A percentile compares a stretch with the other conserved stretches of the same genome.
Conservation (phyloP, 176 grass and related monocot species). For the Triticum turgidum region DNA sequence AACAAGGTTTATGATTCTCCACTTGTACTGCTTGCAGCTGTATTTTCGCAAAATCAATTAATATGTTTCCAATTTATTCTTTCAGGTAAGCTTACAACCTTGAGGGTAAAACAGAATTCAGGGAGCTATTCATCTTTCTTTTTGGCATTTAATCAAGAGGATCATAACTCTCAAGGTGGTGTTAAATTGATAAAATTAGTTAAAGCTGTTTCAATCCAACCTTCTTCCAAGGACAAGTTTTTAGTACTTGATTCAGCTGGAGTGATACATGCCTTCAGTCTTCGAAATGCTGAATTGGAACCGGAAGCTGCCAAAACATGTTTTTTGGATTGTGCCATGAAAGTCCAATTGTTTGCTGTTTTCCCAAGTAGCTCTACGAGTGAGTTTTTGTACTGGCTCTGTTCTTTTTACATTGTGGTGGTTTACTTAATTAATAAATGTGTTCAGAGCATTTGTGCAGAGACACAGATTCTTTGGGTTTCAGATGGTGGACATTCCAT, state of each 20-base stretch:
- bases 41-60: slow-evolving; percentile 2
- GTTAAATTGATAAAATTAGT: slow-evolving; percentile 32
- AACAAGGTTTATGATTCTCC: background rate
- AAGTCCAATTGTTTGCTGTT: slow-evolving; percentile 76
- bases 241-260: slow-evolving; percentile 79
- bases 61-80: slow-evolving; percentile 31
- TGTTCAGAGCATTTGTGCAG: slow-evolving; percentile 83
- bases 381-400: slow-evolving; percentile 47
- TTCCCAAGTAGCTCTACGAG: slow-evolving; percentile 74
- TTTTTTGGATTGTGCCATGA: slow-evolving; percentile 61
- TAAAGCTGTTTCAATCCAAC: slow-evolving; percentile 67
- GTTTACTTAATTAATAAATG: slow-evolving; percentile 74
- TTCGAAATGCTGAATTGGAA: slow-evolving; percentile 30
- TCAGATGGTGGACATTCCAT: slow-evolving; percentile 80
- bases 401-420: slow-evolving; percentile 11
- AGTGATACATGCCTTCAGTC: slow-evolving; percentile 62
- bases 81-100: slow-evolving; percentile 85
- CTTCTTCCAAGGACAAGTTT: slow-evolving; percentile 71
- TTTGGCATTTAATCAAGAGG: slow-evolving; percentile 35
- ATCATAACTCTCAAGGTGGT: slow-evolving; percentile 33
- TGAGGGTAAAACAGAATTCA: slow-evolving; percentile 72
- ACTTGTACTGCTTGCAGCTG: slow-evolving; percentile 16
- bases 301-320: slow-evolving; percentile 32
- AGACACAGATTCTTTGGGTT: slow-evolving; percentile 72
- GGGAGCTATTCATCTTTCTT: slow-evolving; percentile 68